Base-by-base conservation (phyloP, 2,329 filamentous ascomycete genomes). In the Chaetomiaceae sp. region DNA sequence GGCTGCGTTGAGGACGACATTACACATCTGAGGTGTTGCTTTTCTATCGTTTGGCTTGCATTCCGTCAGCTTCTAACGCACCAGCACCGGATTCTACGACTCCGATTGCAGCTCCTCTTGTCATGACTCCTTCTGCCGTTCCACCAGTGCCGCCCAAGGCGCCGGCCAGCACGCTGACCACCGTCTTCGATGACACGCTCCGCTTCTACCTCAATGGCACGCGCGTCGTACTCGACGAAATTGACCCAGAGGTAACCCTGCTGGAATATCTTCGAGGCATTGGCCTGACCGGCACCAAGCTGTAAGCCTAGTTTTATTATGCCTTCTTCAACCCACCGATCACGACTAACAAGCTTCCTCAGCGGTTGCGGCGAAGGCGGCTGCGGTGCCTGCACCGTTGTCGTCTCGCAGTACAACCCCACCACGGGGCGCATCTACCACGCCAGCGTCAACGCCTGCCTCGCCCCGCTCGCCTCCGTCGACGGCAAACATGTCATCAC, bases 401-500 rank as follows among this genome's bases (percentile, higher is more conserved):
- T 98, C 24, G 78, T 98, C 33, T 95, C 88, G 52, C 90, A 97
- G 65, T 84, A 84, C 62, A 97, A 97, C 61, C 89, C 89, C 1
- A 95, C 88, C 3, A 96, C 90, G 6, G 87, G 87, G 60, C 79
- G 86, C 63, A 87, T 97, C 57, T 97, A 97, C 62, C 91, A 98
- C 72, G 93, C 93, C 47, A 94, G 88, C 44, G 88, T 97, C 49
- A 98, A 98, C 64, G 93, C 93, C 34, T 98, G 93, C 64, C 74
- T 98, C 42, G 91, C 93, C 10, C 93, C 93, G 6, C 75, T 98
- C 38, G 86, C 89, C 56, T 95, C 89, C 59, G 79, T 97, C 35
- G 93, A 97, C 64, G 93, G 93, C 36, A 98, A 98, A 65, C 93
- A 98, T 76, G 88, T 97, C 60, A 90, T 98, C 62, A 98, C 93